A percentile compares a stretch with the other conserved stretches of the same genome.
Evolutionary conservation across 2,329 filamentous ascomycete species (phyloP).

Genomic region (Calonectria multiphialidica): DNA sequence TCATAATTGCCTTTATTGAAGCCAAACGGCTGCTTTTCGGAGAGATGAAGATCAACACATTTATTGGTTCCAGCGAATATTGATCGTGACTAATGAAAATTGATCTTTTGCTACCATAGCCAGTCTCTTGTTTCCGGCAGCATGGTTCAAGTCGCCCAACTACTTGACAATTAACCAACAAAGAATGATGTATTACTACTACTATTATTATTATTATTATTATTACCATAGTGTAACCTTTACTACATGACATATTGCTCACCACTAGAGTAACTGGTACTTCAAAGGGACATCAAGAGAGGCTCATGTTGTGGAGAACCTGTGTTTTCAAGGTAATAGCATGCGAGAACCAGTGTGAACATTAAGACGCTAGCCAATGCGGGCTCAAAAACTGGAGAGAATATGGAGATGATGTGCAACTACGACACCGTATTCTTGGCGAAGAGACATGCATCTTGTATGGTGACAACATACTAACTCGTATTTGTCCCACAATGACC

Average conservation of each 20-base stretch:
- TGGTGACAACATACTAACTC: neutral
- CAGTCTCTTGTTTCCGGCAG: no score
- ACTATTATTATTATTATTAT: no score
- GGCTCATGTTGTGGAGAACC: neutral
- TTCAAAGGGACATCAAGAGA: neutral
- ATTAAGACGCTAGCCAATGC: neutral
- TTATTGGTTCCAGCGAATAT: neutral
- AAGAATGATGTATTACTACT: no score
- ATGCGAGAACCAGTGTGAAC: neutral
- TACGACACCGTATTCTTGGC: neutral
- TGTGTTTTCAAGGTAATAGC: neutral
- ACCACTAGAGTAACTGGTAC: neutral
- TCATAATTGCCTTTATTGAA: neutral
- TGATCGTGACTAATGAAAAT: neutral
- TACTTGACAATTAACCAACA: no score
- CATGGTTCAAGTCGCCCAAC: no score
- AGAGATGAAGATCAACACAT: neutral
- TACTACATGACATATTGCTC: neutral
- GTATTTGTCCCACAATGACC: neutral
- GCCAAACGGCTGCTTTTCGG: neutral
- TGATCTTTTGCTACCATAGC: neutral
- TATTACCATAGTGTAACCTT: no score
- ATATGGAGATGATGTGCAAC: neutral
- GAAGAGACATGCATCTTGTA: neutral
- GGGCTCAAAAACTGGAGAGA: neutral